Evolutionary conservation across 768 basidiomycete genomes (phyloP).

Genomic region (Termitomyces sp.): DNA sequence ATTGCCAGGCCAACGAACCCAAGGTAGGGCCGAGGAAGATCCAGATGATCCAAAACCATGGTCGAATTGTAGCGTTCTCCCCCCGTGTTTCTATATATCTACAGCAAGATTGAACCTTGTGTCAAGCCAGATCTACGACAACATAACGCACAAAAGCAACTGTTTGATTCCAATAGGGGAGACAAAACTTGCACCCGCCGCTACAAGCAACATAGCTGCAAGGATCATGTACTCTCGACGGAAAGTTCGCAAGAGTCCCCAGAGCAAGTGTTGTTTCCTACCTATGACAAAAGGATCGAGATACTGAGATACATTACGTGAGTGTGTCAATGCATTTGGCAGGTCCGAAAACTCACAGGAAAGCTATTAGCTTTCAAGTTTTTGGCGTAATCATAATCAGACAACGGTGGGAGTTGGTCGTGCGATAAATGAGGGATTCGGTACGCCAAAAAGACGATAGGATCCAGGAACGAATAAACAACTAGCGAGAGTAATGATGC

Average conservation of each 20-base stretch:
- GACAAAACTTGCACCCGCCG: conserved; percentile 25
- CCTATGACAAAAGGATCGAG: conserved; percentile 36
- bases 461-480: conserved; percentile 54
- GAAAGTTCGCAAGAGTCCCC: conserved; percentile 38
- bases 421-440: conserved; percentile 43
- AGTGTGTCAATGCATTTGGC: neutral
- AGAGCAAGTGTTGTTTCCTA: conserved; percentile 42
- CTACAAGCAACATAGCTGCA: conserved; percentile 22
- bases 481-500: conserved; percentile 41
- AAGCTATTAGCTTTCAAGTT: conserved; percentile 24
- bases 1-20: conserved; percentile 43
- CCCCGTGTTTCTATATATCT: conserved; percentile 60
- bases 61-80: conserved; percentile 43
- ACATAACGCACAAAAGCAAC: conserved; percentile 30
- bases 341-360: conserved; percentile 19
- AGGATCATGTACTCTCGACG: conserved; percentile 30
- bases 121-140: neutral
- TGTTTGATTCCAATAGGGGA: conserved; percentile 40
- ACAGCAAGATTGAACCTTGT: conserved; percentile 11
- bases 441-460: conserved; percentile 43
- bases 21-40: conserved; percentile 47
- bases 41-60: conserved; percentile 66
- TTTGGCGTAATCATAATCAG: conserved; percentile 50
- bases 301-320: conserved; percentile 20
- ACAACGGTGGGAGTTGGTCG: conserved; percentile 59